These are phyloP conservation scores for Cerrena zonata DNA, from an alignment of 1,284 basidiomycete species.

Conservation along the genomic window DNA sequence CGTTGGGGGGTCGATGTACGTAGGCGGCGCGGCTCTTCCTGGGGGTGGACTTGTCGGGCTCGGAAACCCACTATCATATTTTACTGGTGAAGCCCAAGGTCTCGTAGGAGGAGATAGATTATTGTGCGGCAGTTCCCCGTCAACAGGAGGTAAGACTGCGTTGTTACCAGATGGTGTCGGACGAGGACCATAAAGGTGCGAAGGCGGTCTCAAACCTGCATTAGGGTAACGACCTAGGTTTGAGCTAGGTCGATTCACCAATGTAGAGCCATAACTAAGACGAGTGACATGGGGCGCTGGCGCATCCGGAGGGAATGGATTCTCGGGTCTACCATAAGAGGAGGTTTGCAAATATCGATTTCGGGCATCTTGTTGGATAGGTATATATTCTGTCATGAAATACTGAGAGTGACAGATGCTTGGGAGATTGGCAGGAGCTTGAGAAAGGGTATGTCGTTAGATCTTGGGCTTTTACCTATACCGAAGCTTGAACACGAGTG, in stretches of 20 bases:
- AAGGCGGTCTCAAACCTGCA: not conserved
- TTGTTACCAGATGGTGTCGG: not conserved
- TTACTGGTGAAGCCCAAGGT: not conserved
- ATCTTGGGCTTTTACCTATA: too few species aligned
- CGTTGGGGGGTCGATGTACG: not conserved
- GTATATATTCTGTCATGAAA: conserved; percentile 5
- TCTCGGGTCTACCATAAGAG: not conserved
- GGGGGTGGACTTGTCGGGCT: not conserved
- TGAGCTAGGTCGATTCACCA: conserved; percentile 1
- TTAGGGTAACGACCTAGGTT: not conserved
- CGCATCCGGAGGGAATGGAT: not conserved
- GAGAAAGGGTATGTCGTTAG: too few species aligned
- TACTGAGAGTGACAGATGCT: not conserved
- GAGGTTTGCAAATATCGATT: not conserved
- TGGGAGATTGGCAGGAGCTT: not conserved
- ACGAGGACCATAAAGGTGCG: not conserved
- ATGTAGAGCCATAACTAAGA: conserved; percentile 1
- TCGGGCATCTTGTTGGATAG: not conserved
- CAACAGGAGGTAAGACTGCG: too few species aligned
- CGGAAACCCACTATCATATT: not conserved
- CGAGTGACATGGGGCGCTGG: conserved; percentile 4
- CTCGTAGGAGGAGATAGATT: not conserved
- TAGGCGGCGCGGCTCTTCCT: not conserved
- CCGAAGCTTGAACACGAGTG: too few species aligned
- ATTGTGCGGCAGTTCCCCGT: not conserved